Base-by-base conservation (phyloP, 306 rosid species). In the Senna siamea region DNA sequence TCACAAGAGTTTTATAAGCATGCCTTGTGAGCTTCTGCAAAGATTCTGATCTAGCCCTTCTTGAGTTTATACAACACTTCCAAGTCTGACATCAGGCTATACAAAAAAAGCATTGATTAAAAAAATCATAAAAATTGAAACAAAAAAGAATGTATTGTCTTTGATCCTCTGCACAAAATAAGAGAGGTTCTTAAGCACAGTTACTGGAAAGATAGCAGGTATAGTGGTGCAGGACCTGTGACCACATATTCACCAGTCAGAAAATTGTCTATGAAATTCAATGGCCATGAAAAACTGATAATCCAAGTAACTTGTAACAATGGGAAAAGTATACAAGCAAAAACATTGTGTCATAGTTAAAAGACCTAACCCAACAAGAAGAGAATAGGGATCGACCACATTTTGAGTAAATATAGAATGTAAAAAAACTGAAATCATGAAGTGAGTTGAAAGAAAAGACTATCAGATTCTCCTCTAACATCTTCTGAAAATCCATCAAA, bases 161-260 rank as follows among this genome's bases (percentile, higher is more conserved):
- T 82, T 78, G 84, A n/a, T 87, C 72, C 81, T 75, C 66, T 17
- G 82, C 81, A 83, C 79, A 83, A 86, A 85, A 75, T 74, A 75
- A 79, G 68, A 66, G 78, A 83, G 82, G 90, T 83, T 81, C 85
- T 84, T 81, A 79, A 83, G 89, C 93, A 82, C 75, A 87, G 85
- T 84, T 77, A 84, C 96, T 85, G 90, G 87, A 84, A 87, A 83
- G 81, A 88, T 85, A 85, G 83, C 96, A 80, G 85, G 83, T 82
- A 87, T 74, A 70, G 94, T 86, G 90, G 98, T 79, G 92, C 92
- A 89, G 81, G 82, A 89, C 94, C 97, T 91, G 96, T 91, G 86
- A 86, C 97, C 97, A 89, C 92, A 89, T 81, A 80, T 85, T 86
- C 91, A 87, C 80, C 81, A 57, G 85, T 91, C 84, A 89, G 90